Conservation (phyloP, 2,329 filamentous ascomycete species). For the Capronia coronata region DNA sequence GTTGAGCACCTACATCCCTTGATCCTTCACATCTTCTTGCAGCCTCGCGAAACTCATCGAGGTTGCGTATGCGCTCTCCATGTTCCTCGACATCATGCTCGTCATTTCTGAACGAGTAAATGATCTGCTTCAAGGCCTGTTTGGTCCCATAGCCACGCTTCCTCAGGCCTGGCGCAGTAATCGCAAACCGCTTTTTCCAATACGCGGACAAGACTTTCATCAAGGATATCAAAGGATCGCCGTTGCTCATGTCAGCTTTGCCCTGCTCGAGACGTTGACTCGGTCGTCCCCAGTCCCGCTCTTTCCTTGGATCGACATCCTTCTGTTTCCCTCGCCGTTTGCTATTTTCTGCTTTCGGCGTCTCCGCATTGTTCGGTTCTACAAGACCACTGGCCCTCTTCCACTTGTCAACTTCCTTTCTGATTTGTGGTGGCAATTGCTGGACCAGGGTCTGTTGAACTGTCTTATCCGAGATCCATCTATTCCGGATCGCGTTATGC, state of each 20-base stretch:
- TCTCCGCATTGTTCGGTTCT: conserved; percentile 35
- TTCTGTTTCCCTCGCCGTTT: conserved; percentile 40
- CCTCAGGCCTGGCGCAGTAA: conserved; percentile 72
- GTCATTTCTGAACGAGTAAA: conserved; percentile 61
- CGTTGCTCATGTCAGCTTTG: conserved; percentile 68
- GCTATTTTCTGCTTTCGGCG: conserved; percentile 30
- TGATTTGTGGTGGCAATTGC: conserved; percentile 62
- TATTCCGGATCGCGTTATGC: conserved; percentile 80
- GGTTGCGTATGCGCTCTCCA: conserved; percentile 65
- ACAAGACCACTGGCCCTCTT: conserved; percentile 59
- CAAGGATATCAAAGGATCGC: conserved; percentile 72
- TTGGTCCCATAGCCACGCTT: conserved; percentile 83
- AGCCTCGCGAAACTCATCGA: conserved; percentile 61
- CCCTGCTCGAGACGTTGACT: conserved; percentile 65
- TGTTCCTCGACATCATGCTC: conserved; percentile 57
- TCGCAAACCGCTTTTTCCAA: conserved; percentile 78
- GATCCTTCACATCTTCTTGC: conserved; percentile 72
- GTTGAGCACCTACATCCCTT: conserved; percentile 76
- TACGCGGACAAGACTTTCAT: conserved; percentile 71
- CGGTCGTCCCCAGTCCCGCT: conserved; percentile 64
- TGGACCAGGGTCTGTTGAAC: conserved; percentile 69
- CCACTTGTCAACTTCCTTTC: conserved; percentile 69
- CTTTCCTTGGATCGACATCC: conserved; percentile 37
- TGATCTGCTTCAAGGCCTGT: conserved; percentile 65
- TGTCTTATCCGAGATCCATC: conserved; percentile 71